These are phyloP conservation scores for Aspergillus niger DNA, from an alignment of 2,329 filamentous ascomycete genomes.

Conservation along the genomic window DNA sequence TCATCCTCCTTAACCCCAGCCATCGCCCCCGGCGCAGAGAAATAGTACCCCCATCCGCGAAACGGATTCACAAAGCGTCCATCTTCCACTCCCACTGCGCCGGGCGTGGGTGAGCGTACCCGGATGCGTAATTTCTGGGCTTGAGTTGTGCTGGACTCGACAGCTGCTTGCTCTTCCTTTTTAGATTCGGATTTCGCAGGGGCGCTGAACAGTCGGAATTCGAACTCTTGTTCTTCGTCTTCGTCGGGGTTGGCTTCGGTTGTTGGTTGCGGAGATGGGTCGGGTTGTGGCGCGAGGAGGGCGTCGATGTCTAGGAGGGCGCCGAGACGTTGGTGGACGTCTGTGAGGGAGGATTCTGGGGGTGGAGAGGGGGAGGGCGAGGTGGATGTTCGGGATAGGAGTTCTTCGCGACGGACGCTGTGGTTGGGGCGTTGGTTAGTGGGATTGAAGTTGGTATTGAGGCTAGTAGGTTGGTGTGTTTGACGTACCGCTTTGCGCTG, in stretches of 20 bases:
- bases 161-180: not conserved
- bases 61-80: constrained; percentile 44
- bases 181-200: constrained; percentile 12
- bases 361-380: constrained; percentile 34
- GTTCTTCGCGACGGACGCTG: constrained; percentile 42
- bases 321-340: constrained; percentile 35
- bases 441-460: not conserved
- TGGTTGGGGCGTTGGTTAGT: not conserved
- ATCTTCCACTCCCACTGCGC: constrained; percentile 27
- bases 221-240: constrained; percentile 48
- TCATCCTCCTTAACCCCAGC: constrained; percentile 16
- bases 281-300: constrained; percentile 17
- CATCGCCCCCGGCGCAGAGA: constrained; percentile 37
- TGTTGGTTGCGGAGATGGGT: constrained; percentile 6
- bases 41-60: constrained; percentile 47
- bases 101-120: constrained; percentile 43
- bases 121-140: constrained; percentile 42
- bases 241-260: constrained; percentile 24
- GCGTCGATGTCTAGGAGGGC: constrained; percentile 38
- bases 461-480: not conserved
- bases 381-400: constrained; percentile 34
- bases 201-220: constrained; percentile 45
- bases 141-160: too few species aligned
- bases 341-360: constrained; percentile 28
- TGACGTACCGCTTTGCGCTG: constrained; percentile 38